Base-by-base conservation (phyloP, 345 rosid genomes). In the Eucalyptus erythrocorys region DNA sequence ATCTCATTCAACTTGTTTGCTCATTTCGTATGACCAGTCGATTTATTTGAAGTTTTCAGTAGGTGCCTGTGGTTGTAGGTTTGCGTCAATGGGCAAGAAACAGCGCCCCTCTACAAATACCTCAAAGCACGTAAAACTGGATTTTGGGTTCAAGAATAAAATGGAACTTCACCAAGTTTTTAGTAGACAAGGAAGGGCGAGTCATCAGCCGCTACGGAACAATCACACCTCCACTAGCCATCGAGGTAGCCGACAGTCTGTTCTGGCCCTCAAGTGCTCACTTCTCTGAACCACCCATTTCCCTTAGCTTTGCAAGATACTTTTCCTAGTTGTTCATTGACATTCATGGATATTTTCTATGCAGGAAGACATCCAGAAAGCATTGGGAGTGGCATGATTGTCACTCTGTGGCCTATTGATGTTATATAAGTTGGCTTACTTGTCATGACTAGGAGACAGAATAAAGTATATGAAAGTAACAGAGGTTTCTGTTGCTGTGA, bases 141-240 rank as follows among this genome's bases (percentile, higher is more conserved):
- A 87, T 91, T 90, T 4, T 96, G 14, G 96, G 99, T 37, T 88
- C 94, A 85, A 91, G 98, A 91, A 95, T 97, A 90, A 96, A 94
- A 90, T 97, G 99, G 99, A 97, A 96, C 89, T 97, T 97, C 88
- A 96, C 98, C 84, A 97, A 97, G 94, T 97, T 97, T 89, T 91
- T 97, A 89, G 90, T 96, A n/a, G 92, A 92, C 53, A 96, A 89
- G 91, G 96, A 96, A 64, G 99, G 99, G 34, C 89, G 34, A 26
- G 96, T 94, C 89, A 91, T 96, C 53, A 86, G 51, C 48, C 99
- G 99, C 89, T 96, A 94, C 85, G 90, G 96, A 80, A 88, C 99
- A 13, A 91, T 94, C 8, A 96, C 93, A 14, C 3, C 92, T 55
- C 99, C 99, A 2, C 87, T 94, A 80, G 86, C 98, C 88, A 92